phyloP scores from a whole-genome alignment of 108 stramenopile genomes.

The Aurantiochytrium sp. region DNA sequence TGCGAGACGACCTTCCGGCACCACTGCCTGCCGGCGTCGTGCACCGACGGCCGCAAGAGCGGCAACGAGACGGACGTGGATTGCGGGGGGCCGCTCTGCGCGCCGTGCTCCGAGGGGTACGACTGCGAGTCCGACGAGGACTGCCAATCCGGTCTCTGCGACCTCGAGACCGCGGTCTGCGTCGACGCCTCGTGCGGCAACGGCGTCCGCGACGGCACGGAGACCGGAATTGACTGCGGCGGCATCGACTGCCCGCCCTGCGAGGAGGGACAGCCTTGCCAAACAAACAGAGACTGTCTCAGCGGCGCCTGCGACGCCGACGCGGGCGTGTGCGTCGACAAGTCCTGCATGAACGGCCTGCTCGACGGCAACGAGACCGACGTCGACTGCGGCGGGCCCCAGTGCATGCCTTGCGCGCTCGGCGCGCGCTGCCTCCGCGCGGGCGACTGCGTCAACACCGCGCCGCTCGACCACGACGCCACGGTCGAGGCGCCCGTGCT shows the following conservation, averaged over 20 bases:
- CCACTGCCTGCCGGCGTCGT: constrained; percentile 14
- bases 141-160: constrained; percentile 6
- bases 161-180: not conserved
- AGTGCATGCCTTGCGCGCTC: not conserved
- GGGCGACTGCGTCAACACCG: not conserved
- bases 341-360: constrained; percentile 31
- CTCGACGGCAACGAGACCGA: constrained; percentile 32
- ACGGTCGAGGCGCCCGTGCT: not conserved
- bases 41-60: constrained; percentile 28
- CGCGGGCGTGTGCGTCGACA: not conserved
- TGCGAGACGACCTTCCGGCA: not conserved
- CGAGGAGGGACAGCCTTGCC: not conserved
- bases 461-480: not conserved
- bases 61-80: constrained; percentile 34
- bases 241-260: constrained; percentile 25
- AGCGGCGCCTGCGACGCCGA: constrained; percentile 8
- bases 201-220: constrained; percentile 34
- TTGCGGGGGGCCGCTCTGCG: constrained; percentile 31
- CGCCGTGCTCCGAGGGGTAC: not conserved
- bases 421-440: not conserved
- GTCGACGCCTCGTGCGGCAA: constrained; percentile 19
- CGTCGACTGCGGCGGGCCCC: constrained; percentile 29
- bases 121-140: not conserved
- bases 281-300: not conserved
- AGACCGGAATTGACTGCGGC: constrained; percentile 35